phyloP scores from a whole-genome alignment of 257 asterid species.

The Catharanthus roseus region DNA sequence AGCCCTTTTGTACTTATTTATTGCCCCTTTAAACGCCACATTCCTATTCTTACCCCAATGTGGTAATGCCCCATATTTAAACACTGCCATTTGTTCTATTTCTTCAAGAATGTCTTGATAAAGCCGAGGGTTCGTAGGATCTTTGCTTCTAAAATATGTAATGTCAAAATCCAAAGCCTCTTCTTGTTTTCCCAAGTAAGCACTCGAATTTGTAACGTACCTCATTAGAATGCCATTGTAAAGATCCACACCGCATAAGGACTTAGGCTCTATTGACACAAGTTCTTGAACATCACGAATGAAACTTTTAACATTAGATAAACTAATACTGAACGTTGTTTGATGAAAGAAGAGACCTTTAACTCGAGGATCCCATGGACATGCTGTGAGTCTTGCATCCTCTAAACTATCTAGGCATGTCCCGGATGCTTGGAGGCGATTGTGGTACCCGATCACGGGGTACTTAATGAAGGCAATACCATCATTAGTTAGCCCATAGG shows the following conservation, averaged over 20 bases:
- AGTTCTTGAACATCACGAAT: slow-evolving; percentile 44
- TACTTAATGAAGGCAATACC: slow-evolving; percentile 36
- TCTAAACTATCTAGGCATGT: slow-evolving; percentile 45
- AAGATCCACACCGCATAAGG: slow-evolving; percentile 48
- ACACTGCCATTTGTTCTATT: slow-evolving; percentile 54
- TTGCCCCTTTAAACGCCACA: slow-evolving; percentile 47
- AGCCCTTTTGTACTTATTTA: slow-evolving; percentile 32
- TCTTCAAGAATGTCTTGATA: slow-evolving; percentile 50
- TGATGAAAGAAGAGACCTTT: slow-evolving; percentile 53
- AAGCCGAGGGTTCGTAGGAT: slow-evolving; percentile 45
- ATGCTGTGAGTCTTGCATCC: slow-evolving; percentile 29
- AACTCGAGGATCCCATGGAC: slow-evolving; percentile 61
- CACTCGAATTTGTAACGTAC: slow-evolving; percentile 53
- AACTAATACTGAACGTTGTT: slow-evolving; percentile 46
- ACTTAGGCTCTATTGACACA: slow-evolving; percentile 34
- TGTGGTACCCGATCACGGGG: slow-evolving; percentile 49
- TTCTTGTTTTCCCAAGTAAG: slow-evolving; percentile 55
- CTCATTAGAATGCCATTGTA: slow-evolving; percentile 54
- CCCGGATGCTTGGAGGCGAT: slow-evolving; percentile 55
- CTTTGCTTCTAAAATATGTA: slow-evolving; percentile 50
- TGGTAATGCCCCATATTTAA: slow-evolving; percentile 54
- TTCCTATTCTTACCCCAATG: slow-evolving; percentile 78
- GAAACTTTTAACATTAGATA: slow-evolving; percentile 39
- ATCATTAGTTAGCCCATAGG: slow-evolving; percentile 16
- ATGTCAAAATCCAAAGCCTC: slow-evolving; percentile 55